phyloP scores from a whole-genome alignment of 345 rosid species.

The Hypericum perforatum region DNA sequence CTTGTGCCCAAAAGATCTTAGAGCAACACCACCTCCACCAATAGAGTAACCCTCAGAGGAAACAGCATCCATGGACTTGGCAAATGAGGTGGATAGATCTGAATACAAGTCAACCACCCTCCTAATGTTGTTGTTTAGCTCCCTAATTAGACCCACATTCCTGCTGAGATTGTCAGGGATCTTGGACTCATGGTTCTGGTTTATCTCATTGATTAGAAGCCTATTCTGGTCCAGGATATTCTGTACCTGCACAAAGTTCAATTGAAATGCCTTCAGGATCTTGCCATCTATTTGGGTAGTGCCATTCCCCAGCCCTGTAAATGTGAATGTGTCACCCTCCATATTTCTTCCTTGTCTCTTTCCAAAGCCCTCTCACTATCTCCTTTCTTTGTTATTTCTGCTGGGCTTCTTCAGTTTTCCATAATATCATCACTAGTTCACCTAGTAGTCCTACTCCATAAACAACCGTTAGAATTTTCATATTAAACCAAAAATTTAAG shows the following conservation, averaged over 20 bases:
- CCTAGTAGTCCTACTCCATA: no score
- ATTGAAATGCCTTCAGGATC: conserved; percentile 19
- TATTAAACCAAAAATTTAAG: no score
- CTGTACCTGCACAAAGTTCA: conserved; percentile 23
- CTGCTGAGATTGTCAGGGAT: conserved; percentile 21
- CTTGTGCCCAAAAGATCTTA: no score
- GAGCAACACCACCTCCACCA: no score
- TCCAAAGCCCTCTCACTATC: no score
- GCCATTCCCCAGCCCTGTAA: conserved; percentile 21
- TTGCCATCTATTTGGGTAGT: conserved; percentile 16
- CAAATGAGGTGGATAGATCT: conserved; percentile 11
- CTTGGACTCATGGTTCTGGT: conserved; percentile 28
- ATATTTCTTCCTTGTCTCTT: no score
- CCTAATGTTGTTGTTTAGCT: conserved; percentile 26
- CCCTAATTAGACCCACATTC: conserved; percentile 24
- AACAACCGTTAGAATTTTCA: no score
- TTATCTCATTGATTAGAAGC: conserved; percentile 22
- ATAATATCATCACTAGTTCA: no score
- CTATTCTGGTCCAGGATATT: conserved; percentile 23
- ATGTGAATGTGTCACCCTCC: conserved; percentile 22
- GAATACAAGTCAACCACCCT: conserved; percentile 26
- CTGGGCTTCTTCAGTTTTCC: no score
- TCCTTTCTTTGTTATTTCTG: no score
- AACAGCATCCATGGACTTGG: no score
- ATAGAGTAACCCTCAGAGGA: no score